A percentile compares a stretch with the other conserved stretches of the same genome.
Conservation (phyloP, 768 basidiomycete genomes). For the Tulasnella sp. region DNA sequence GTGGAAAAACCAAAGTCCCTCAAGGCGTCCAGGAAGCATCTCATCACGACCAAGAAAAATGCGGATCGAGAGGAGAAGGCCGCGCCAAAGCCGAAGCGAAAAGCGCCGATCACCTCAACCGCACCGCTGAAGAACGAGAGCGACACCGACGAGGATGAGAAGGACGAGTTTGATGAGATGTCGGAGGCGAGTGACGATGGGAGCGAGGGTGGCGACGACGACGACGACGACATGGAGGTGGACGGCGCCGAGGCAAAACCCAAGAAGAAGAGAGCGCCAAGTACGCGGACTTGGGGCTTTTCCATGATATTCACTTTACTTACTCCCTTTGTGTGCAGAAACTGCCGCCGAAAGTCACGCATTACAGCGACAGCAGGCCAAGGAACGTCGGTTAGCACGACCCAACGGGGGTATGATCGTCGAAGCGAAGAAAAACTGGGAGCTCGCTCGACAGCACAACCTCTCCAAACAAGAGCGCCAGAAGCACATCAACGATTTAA, state of each 20-base stretch:
- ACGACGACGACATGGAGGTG: not conserved
- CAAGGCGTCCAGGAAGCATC: too few relatives aligned
- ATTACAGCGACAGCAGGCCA: constrained; percentile 65
- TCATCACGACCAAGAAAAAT: too few relatives aligned
- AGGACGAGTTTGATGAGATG: not conserved
- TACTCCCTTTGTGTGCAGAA: constrained; percentile 39
- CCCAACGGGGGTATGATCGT: constrained; percentile 71
- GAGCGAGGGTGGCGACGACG: not conserved
- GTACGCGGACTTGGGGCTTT: not conserved
- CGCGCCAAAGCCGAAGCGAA: not conserved
- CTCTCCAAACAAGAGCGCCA: constrained; percentile 71
- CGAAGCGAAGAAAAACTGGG: constrained; percentile 79
- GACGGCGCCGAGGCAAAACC: not conserved
- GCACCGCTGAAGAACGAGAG: constrained; percentile 14
- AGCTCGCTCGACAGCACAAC: constrained; percentile 70
- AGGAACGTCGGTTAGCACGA: constrained; percentile 74
- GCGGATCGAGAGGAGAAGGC: too few relatives aligned
- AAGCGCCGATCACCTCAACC: not conserved
- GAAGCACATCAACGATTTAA: constrained; percentile 71
- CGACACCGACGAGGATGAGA: constrained; percentile 15
- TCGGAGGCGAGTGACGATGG: not conserved
- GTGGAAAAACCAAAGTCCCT: too few relatives aligned
- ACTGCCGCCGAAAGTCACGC: constrained; percentile 72
- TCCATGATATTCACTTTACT: not conserved
- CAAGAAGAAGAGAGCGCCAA: not conserved